Base-by-base conservation (phyloP, 495 filamentous ascomycete species). In the Podospora tetraspora region DNA sequence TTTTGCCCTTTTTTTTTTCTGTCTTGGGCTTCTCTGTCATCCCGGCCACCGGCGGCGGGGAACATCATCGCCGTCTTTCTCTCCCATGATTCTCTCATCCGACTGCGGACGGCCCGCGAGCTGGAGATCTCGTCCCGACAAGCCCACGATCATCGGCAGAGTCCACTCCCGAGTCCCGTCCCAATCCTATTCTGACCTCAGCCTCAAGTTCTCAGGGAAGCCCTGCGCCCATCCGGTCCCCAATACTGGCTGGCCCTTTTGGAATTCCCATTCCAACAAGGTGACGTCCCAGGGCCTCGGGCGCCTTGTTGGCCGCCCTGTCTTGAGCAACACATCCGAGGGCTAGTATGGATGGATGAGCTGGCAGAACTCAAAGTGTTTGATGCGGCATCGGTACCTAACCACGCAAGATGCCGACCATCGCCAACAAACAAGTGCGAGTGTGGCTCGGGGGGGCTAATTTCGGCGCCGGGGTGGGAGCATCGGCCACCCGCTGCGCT, bases 401-500 rank as follows among this genome's bases (percentile, higher is more conserved):
- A 52, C 43, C 43, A 52, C 43, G 32, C 32, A 32, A 9, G 29
- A 22, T 29, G 61, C 61, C 27, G 13, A 27, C 63, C 62, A 64
- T 19, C 56, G 12, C 22, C 34, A 25, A 24, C 63, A n/a, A n/a
- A 13, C 56, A 25, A 34, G 64, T 30, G 27, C 57, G 52, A 57
- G 66, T n/a, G 43, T n/a, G 43, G 43, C 64, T 68, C 66, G 56
- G 43, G 61, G 3, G 62, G 30, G 52, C 63, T 71, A 66, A 71
- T 71, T 69, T 66, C 58, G 60, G 64, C 60, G 66, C 27, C 64
- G 71, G 63, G 71, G 71, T 68, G 69, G 34, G 43, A n/a, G 69
- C 69, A 71, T 73, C 66, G 69, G 70, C 57, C 67, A 52, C 43
- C 43, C 10, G 69, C 65, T 66, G 65, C 58, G 66, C 69, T 69